These are phyloP conservation scores for Fagus crenata DNA, from an alignment of 306 rosid genomes.

Conservation along the genomic window DNA sequence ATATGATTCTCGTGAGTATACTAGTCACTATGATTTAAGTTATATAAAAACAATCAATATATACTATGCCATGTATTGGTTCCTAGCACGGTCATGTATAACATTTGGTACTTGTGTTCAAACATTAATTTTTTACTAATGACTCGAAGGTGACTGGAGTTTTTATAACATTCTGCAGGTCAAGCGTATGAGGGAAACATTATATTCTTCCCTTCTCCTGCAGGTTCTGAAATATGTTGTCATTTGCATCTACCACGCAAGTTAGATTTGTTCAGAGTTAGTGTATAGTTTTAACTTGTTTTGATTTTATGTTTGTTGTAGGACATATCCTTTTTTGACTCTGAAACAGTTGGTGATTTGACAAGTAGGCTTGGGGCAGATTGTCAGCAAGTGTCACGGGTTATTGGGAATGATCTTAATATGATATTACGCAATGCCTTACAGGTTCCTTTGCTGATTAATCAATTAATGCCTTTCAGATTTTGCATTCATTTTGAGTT, in stretches of 20 bases:
- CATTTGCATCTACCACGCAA: conserved; percentile 7
- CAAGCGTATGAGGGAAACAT: conserved; percentile 90
- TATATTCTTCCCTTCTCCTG: conserved; percentile 82
- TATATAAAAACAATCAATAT: background rate
- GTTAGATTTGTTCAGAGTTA: conserved; percentile 18
- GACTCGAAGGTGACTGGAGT: conserved; percentile 21
- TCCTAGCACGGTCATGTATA: background rate
- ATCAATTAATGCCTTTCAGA: conserved; percentile 11
- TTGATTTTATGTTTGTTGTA: conserved; percentile 53
- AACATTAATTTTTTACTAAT: background rate
- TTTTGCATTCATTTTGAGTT: conserved; percentile 22
- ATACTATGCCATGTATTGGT: background rate
- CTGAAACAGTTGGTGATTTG: conserved; percentile 93
- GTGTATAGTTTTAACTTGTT: conserved; percentile 42
- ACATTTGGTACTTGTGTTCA: conserved; percentile 5
- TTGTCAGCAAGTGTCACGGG: conserved; percentile 97
- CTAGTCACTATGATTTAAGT: no score
- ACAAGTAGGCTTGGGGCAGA: conserved; percentile 99
- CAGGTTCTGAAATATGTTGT: conserved; percentile 57
- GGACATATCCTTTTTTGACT: conserved; percentile 95
- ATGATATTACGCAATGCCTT: conserved; percentile 80
- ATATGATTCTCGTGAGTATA: conserved; percentile 87
- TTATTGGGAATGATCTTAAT: conserved; percentile 95
- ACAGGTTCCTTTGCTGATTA: conserved; percentile 58
- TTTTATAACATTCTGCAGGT: conserved; percentile 58